A percentile compares a stretch with the other conserved stretches of the same genome.
phyloP scores from a whole-genome alignment of 345 rosid genomes.

The Euphorbia pulcherrima region DNA sequence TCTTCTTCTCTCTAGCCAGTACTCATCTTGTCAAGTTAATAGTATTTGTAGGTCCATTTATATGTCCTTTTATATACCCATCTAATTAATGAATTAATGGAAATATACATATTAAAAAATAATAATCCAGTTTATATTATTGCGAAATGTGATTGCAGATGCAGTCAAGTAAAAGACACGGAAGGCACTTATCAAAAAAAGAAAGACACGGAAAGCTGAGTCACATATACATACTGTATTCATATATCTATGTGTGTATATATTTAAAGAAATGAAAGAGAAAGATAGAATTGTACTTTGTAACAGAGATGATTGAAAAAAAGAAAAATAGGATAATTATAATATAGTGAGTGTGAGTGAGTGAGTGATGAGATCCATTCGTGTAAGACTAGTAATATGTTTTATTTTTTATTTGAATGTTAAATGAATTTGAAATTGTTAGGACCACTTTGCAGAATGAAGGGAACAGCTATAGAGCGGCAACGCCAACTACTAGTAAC shows the following conservation, averaged over 20 bases:
- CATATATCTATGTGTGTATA: neutral
- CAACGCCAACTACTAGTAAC: slow-evolving; percentile 38
- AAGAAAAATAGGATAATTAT: neutral
- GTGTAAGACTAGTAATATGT: slow-evolving; percentile 3
- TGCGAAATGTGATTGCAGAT: neutral
- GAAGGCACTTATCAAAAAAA: no score
- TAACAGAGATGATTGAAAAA: neutral
- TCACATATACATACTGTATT: neutral
- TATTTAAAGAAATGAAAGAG: neutral
- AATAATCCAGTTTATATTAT: neutral
- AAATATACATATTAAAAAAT: no score
- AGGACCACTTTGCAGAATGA: slow-evolving; percentile 40
- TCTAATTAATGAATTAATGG: no score
- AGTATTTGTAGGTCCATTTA: no score
- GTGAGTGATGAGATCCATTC: neutral
- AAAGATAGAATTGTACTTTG: neutral
- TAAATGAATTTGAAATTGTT: neutral
- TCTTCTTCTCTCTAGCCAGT: no score
- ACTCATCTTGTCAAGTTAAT: no score
- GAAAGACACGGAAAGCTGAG: neutral
- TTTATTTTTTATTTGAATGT: neutral
- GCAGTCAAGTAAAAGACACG: neutral
- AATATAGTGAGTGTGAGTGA: no score
- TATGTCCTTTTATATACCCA: no score
- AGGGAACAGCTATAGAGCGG: slow-evolving; percentile 49